Evolutionary conservation across 129 eudicot genomes (phyloP).

Genomic region (Pittosporum tobira): DNA sequence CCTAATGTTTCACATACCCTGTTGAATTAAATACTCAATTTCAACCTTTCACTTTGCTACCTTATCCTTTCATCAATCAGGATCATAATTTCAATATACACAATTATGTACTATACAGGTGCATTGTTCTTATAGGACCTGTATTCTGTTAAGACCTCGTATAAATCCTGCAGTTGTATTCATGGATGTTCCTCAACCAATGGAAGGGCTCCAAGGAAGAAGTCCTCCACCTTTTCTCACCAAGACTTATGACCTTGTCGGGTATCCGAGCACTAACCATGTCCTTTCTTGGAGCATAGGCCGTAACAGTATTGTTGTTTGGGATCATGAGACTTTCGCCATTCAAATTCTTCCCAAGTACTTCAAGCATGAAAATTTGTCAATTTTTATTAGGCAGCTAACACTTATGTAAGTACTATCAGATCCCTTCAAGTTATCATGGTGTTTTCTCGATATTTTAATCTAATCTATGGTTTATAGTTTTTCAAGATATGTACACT

Average conservation of each 20-base stretch:
- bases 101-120: no score
- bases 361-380: constrained; percentile 72
- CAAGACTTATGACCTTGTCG: constrained; percentile 77
- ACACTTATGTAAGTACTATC: constrained; percentile 1
- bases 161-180: no score
- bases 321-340: constrained; percentile 81
- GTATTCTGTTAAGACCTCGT: no score
- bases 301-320: constrained; percentile 67
- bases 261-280: constrained; percentile 43
- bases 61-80: no score
- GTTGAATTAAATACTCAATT: no score
- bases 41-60: no score
- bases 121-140: no score
- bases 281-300: constrained; percentile 71
- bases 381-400: constrained; percentile 10
- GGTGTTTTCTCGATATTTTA: neutral
- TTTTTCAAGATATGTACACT: neutral
- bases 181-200: constrained; percentile 43
- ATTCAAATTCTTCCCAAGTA: constrained; percentile 60
- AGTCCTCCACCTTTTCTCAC: constrained; percentile 80
- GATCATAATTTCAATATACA: no score
- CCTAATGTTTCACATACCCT: no score
- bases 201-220: constrained; percentile 55
- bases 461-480: neutral
- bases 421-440: neutral